Evolutionary conservation across 352 stramenopile species (phyloP).

Genomic region (Phytopythium chamaehyphon): DNA sequence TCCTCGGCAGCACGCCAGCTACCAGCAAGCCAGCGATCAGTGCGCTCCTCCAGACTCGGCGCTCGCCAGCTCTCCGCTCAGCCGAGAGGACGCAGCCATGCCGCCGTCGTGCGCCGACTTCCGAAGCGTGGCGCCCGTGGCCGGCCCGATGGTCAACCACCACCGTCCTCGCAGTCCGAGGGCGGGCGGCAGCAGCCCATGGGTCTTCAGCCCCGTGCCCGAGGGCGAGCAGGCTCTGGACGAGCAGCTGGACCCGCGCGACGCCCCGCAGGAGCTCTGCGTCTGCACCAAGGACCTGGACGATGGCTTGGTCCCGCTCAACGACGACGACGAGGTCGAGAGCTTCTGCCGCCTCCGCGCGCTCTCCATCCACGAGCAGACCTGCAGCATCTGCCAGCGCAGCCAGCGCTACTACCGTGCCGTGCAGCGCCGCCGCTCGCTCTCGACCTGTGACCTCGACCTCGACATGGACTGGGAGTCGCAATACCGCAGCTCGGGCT

Average conservation of each 20-base stretch:
- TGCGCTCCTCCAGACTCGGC: background rate
- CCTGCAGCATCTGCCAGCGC: background rate
- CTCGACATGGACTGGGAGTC: background rate
- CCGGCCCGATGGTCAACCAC: background rate
- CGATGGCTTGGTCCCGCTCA: background rate
- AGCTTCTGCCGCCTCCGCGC: background rate
- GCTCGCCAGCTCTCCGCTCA: no score
- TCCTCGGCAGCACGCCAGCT: constrained; percentile 1
- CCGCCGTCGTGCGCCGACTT: constrained; percentile 16
- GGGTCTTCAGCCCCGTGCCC: no score
- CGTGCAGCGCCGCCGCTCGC: background rate
- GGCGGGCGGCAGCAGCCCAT: no score
- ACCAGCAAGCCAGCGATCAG: constrained; percentile 2
- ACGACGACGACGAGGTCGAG: constrained; percentile 1
- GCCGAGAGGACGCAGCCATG: constrained; percentile 8
- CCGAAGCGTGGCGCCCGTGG: constrained; percentile 6
- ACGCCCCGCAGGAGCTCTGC: background rate
- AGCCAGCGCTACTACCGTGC: constrained; percentile 3
- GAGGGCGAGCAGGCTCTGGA: background rate
- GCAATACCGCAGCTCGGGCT: background rate
- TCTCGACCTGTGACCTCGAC: constrained; percentile 1
- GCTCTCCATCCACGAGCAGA: constrained; percentile 4
- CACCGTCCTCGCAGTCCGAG: no score
- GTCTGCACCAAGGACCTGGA: background rate
- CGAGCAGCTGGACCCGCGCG: background rate